phyloP scores from a whole-genome alignment of 2,329 filamentous ascomycete genomes.

The Albifimbria verrucaria region DNA sequence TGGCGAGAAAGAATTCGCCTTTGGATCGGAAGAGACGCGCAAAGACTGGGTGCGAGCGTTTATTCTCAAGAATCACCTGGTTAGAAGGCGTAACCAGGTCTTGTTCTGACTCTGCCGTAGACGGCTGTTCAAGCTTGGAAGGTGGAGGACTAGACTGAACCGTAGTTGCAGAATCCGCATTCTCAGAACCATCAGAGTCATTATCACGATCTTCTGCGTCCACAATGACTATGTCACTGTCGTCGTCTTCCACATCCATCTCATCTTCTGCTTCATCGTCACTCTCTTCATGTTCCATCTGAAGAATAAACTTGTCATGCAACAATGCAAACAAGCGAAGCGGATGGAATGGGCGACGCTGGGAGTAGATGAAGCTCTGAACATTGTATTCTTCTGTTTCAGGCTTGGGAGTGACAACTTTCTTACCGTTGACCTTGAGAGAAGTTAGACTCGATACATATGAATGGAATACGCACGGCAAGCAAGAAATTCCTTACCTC shows the following conservation, averaged over 20 bases:
- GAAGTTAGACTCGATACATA: background rate
- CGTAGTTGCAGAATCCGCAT: background rate
- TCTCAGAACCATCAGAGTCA: background rate
- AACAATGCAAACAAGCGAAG: conserved; percentile 41
- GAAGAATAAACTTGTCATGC: conserved; percentile 48
- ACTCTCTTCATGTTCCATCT: conserved; percentile 39
- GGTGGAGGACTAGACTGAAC: background rate
- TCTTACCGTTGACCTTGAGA: conserved; percentile 39
- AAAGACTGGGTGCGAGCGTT: conserved; percentile 50
- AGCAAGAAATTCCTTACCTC: too few species aligned
- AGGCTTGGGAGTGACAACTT: conserved; percentile 61
- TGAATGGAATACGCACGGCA: background rate
- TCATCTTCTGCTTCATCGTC: conserved; percentile 26
- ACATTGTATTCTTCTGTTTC: conserved; percentile 73
- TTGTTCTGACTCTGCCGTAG: conserved; percentile 3
- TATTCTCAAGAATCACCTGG: conserved; percentile 49
- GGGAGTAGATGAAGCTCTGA: conserved; percentile 66
- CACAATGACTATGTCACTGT: background rate
- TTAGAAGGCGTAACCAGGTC: conserved; percentile 33
- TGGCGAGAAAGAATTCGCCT: conserved; percentile 58
- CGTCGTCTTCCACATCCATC: conserved; percentile 14
- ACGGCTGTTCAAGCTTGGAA: background rate
- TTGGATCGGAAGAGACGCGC: conserved; percentile 59
- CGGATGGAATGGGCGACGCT: conserved; percentile 53
- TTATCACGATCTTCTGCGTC: background rate